A percentile compares a stretch with the other conserved stretches of the same genome.
These are phyloP conservation scores for Solanum clarkiae DNA, from an alignment of 257 asterid species.

Conservation along the genomic window DNA sequence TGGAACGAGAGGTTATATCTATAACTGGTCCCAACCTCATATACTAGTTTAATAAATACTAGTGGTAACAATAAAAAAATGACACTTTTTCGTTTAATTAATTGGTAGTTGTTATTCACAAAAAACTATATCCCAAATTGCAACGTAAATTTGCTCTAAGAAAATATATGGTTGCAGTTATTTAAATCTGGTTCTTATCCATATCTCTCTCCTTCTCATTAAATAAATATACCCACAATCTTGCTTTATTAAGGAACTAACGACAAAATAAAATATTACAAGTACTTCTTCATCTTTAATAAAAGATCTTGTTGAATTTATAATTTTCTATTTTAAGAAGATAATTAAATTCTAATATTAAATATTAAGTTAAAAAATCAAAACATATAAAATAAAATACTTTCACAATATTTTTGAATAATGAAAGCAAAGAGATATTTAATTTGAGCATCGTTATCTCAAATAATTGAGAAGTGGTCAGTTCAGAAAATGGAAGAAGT, in stretches of 20 bases:
- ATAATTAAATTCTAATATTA: too few species aligned
- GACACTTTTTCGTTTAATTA: not conserved
- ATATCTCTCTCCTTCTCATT: not conserved
- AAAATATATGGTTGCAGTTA: not conserved
- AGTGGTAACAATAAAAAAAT: not conserved
- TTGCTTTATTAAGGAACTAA: not conserved
- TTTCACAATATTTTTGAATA: not conserved
- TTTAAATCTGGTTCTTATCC: not conserved
- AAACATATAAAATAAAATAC: too few species aligned
- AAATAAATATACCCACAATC: not conserved
- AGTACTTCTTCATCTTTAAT: too few species aligned
- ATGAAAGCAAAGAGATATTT: not conserved
- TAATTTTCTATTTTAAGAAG: too few species aligned
- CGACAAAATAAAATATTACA: not conserved
- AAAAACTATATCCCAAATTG: not conserved
- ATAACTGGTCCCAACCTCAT: not conserved
- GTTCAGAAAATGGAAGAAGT: not conserved
- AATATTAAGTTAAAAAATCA: too few species aligned
- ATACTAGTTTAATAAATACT: not conserved
- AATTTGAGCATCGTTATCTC: not conserved
- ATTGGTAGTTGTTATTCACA: not conserved
- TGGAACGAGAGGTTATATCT: not conserved
- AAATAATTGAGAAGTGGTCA: not conserved
- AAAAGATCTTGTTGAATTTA: too few species aligned
- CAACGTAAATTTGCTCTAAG: not conserved